Percentiles rank a stretch among this genome's conserved stretches.
phyloP scores from a whole-genome alignment of 106 monocot species.

The Xerophyta viscosa region DNA sequence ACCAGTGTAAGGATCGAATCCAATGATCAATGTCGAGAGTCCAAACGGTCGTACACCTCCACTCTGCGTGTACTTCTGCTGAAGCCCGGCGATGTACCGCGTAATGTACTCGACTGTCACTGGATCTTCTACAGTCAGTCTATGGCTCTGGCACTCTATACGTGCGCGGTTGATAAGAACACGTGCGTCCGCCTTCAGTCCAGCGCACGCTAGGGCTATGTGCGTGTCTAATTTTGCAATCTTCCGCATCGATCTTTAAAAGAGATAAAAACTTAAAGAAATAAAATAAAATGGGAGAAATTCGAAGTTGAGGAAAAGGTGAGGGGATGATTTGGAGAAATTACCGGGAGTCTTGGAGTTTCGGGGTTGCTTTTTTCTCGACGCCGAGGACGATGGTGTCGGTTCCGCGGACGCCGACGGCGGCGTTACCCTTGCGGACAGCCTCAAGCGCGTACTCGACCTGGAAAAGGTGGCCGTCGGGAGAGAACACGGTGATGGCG shows the following conservation, averaged over 20 bases:
- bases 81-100: conserved; percentile 81
- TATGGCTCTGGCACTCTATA: conserved; percentile 95
- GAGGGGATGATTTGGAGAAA: background rate
- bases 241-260: conserved; percentile 58
- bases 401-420: conserved; percentile 90
- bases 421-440: conserved; percentile 93
- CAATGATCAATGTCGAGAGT: conserved; percentile 80
- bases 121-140: conserved; percentile 77
- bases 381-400: conserved; percentile 96
- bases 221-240: conserved; percentile 84
- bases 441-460: conserved; percentile 98
- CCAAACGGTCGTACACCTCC: conserved; percentile 93
- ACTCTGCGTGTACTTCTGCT: conserved; percentile 98
- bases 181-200: conserved; percentile 92
- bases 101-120: conserved; percentile 96
- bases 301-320: too few relatives aligned
- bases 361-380: conserved; percentile 93
- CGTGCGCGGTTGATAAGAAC: conserved; percentile 83
- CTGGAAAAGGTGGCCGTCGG: conserved; percentile 96
- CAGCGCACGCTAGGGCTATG: conserved; percentile 87
- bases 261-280: background rate
- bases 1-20: conserved; percentile 74
- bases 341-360: conserved; percentile 89
- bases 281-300: background rate
- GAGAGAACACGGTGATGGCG: conserved; percentile 97